Base-by-base conservation (phyloP, 2,329 filamentous ascomycete species). In the Venturia effusa region DNA sequence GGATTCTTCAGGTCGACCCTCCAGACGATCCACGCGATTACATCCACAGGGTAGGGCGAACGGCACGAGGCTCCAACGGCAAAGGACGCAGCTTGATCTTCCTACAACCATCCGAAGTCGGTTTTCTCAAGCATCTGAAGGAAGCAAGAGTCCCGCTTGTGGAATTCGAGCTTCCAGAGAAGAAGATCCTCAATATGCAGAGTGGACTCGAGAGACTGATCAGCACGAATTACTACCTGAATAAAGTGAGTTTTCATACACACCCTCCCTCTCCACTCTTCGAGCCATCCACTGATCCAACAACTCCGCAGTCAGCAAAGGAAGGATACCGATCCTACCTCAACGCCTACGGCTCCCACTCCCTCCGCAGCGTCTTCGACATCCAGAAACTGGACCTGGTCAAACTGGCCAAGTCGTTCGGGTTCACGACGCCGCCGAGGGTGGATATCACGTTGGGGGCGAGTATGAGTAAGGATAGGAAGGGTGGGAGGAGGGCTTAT, bases 41-140 rank as follows among this genome's bases (percentile, higher is more conserved):
- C 77, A 95, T 96, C 70, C 94, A 99, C 80, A 89, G 94, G 65
- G 94, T 97, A 19, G 94, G 94, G 69, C 90, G 94, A 70, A 99
- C 94, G 3, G 94, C 94, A 0, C 84, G 94, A 76, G 93, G 92
- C 62, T 82, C 86, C 66, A 88, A 90, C 73, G 86, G 84, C 72
- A 95, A 91, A 76, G 94, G 94, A 34, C 88, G 90, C 70, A 93
- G 89, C 69, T 80, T 99, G 69, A 88, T 99, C 80, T 97, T 99
- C 80, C 80, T 99, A 67, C 89, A 96, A 75, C 94, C 94, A 1
- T 88, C 83, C 66, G 94, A 99, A 76, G 86, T 96, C 22, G 93
- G 92, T 32, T 97, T 99, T 81, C 79, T 99, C 61, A 88, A 88
- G 64, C 90, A 97, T 72, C 83, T 99, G 67, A 95, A 96, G 77